Evolutionary conservation across 2,329 filamentous ascomycete species (phyloP).

Genomic region (Nectriaceae sp.): DNA sequence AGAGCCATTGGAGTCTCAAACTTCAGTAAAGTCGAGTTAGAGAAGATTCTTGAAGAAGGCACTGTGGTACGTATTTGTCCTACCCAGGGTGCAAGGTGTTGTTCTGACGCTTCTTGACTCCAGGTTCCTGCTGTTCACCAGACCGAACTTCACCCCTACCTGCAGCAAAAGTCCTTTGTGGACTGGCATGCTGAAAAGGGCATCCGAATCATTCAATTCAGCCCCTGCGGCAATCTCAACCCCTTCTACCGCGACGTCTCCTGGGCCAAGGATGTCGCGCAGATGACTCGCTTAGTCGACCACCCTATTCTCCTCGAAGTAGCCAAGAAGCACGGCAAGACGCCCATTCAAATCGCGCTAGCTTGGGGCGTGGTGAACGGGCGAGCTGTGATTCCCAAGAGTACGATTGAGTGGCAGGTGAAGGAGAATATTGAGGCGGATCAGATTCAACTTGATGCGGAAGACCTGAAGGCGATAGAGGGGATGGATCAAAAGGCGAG

Average conservation of each 20-base stretch:
- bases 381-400: slow-evolving; percentile 37
- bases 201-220: slow-evolving; percentile 35
- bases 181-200: slow-evolving; percentile 23
- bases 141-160: slow-evolving; percentile 60
- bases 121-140: slow-evolving; percentile 19
- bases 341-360: slow-evolving; percentile 32
- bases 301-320: slow-evolving; percentile 24
- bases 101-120: background rate
- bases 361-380: slow-evolving; percentile 35
- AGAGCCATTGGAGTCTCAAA: slow-evolving; percentile 52
- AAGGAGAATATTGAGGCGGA: slow-evolving; percentile 7
- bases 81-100: background rate
- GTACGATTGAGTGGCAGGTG: slow-evolving; percentile 34
- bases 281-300: slow-evolving; percentile 29
- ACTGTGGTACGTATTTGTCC: slow-evolving; percentile 18
- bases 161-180: slow-evolving; percentile 28
- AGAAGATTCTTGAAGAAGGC: slow-evolving; percentile 38
- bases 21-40: slow-evolving; percentile 50
- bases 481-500: slow-evolving; percentile 3
- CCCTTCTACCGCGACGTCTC: slow-evolving; percentile 29
- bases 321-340: slow-evolving; percentile 28
- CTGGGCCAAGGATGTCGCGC: slow-evolving; percentile 29
- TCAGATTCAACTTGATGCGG: background rate
- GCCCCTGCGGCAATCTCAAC: slow-evolving; percentile 35
- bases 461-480: background rate